These are phyloP conservation scores for Fulvia fulva DNA, from an alignment of 2,329 filamentous ascomycete genomes.

Conservation along the genomic window DNA sequence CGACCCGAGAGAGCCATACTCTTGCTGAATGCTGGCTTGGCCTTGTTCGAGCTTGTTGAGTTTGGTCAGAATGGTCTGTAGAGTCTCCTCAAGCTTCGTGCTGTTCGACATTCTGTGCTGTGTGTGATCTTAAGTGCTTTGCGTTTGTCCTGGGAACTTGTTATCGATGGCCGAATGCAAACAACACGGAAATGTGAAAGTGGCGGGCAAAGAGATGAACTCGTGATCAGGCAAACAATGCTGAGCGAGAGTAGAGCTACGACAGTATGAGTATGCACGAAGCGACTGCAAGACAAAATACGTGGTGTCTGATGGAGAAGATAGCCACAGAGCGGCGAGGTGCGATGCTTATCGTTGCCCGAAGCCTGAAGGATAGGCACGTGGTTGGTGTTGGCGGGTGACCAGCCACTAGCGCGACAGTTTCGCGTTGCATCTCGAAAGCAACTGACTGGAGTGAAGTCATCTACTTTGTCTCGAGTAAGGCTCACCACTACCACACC, in stretches of 20 bases:
- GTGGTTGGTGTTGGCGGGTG: neutral
- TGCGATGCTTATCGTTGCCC: slow-evolving; percentile 3
- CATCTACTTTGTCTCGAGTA: neutral
- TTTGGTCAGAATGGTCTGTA: slow-evolving; percentile 54
- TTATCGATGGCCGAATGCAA: slow-evolving; percentile 1
- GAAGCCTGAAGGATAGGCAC: neutral
- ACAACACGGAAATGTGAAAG: neutral
- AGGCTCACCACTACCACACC: neutral
- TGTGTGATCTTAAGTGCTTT: neutral
- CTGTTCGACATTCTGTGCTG: slow-evolving; percentile 4
- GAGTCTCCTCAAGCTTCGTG: slow-evolving; percentile 19
- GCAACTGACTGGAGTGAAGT: neutral
- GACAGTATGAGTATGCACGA: neutral
- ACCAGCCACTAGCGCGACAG: neutral
- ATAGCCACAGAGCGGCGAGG: neutral
- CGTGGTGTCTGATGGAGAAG: neutral
- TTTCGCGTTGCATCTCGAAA: neutral
- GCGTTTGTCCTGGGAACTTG: neutral
- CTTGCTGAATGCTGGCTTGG: slow-evolving; percentile 52
- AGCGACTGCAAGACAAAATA: neutral
- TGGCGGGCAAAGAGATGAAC: neutral
- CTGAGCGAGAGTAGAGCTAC: neutral
- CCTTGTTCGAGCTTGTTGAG: slow-evolving; percentile 55
- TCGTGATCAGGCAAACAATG: neutral
- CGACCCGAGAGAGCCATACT: slow-evolving; percentile 52